Conservation (phyloP, 2,329 filamentous ascomycete genomes). For the Cryphonectria carpinicola region DNA sequence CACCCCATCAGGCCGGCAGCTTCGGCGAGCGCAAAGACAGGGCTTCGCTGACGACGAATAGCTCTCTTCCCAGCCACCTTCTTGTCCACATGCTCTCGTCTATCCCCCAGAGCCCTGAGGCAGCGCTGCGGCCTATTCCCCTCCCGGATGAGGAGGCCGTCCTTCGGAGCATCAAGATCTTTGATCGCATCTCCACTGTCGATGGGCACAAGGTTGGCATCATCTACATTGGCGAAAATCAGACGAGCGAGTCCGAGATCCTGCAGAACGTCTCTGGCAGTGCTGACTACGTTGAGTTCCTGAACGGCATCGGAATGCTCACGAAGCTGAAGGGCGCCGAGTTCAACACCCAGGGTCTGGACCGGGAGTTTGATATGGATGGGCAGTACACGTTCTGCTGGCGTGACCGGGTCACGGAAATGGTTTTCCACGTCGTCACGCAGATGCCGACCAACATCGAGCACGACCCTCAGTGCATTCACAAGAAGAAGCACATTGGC, state of each 20-base stretch:
- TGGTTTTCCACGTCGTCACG: slow-evolving; percentile 93
- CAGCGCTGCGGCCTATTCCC: slow-evolving; percentile 69
- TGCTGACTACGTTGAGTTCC: slow-evolving; percentile 83
- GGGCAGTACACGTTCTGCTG: slow-evolving; percentile 90
- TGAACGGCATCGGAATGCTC: slow-evolving; percentile 80
- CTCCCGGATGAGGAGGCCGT: slow-evolving; percentile 73
- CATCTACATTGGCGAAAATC: slow-evolving; percentile 87
- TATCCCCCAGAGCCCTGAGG: slow-evolving; percentile 59
- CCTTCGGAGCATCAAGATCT: slow-evolving; percentile 74
- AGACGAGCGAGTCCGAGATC: slow-evolving; percentile 82
- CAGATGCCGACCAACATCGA: slow-evolving; percentile 93
- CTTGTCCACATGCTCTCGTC: slow-evolving; percentile 71
- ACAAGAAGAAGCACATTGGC: slow-evolving; percentile 93
- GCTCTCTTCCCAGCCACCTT: slow-evolving; percentile 73
- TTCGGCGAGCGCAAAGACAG: slow-evolving; percentile 54
- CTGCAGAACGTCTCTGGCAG: slow-evolving; percentile 86
- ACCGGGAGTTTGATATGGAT: slow-evolving; percentile 76
- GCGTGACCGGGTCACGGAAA: slow-evolving; percentile 92
- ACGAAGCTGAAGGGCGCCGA: slow-evolving; percentile 79
- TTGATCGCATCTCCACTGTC: slow-evolving; percentile 87
- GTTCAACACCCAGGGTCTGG: slow-evolving; percentile 92
- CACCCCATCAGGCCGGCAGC: slow-evolving; percentile 58
- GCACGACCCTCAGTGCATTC: slow-evolving; percentile 73
- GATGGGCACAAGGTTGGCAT: slow-evolving; percentile 96
- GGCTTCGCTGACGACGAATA: slow-evolving; percentile 57